These are phyloP conservation scores for Thelephora ganbajun DNA, from an alignment of 768 basidiomycete genomes.

Conservation along the genomic window DNA sequence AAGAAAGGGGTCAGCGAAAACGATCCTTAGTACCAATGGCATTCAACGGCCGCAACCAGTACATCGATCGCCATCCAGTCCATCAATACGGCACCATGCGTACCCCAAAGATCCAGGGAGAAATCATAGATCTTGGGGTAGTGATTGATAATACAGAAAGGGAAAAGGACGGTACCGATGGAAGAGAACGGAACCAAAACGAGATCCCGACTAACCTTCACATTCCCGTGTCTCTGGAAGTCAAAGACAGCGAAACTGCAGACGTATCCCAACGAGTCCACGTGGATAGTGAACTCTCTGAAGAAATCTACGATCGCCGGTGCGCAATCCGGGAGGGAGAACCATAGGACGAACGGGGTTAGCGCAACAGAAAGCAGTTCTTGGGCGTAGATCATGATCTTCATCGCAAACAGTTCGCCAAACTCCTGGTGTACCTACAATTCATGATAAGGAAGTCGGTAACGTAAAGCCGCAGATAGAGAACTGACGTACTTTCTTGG, in stretches of 20 bases:
- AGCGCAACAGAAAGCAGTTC: conserved; percentile 85
- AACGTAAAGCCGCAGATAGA: background rate
- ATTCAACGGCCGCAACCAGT: no score
- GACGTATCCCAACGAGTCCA: conserved; percentile 92
- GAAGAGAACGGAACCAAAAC: background rate
- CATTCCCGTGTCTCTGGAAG: conserved; percentile 87
- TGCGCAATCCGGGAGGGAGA: conserved; percentile 81
- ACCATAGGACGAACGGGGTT: conserved; percentile 90
- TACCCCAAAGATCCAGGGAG: no score
- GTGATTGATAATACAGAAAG: no score
- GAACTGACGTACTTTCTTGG: conserved; percentile 50
- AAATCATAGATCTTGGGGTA: no score
- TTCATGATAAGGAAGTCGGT: conserved; percentile 3
- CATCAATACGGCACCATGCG: no score
- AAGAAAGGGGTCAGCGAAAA: background rate
- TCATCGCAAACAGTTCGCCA: conserved; percentile 87
- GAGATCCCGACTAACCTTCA: conserved; percentile 43
- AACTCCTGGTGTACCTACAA: conserved; percentile 80
- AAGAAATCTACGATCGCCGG: conserved; percentile 94
- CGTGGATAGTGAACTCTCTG: conserved; percentile 93
- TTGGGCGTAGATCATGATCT: conserved; percentile 72
- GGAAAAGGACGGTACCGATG: conserved; percentile 1
- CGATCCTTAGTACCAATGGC: no score
- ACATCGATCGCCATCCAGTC: no score
- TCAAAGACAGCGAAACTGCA: conserved; percentile 99